phyloP scores from a whole-genome alignment of 2,329 filamentous ascomycete species.

The Penicillium sp. region DNA sequence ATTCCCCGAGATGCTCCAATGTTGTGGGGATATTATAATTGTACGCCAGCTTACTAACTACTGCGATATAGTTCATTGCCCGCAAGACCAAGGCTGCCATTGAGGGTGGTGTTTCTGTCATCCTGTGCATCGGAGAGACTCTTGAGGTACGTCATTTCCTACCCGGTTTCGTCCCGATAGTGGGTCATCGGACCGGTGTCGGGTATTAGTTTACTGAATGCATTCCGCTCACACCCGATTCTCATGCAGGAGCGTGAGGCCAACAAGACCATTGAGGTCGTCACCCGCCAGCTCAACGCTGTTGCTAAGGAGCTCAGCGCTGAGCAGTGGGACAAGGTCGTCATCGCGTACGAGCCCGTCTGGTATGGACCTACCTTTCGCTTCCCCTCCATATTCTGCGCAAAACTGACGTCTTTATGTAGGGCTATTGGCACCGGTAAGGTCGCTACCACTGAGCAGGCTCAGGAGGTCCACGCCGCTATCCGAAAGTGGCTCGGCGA shows the following conservation, averaged over 20 bases:
- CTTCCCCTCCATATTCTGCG: constrained; percentile 3
- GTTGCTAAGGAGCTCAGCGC: constrained; percentile 63
- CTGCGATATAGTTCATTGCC: constrained; percentile 60
- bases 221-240: constrained; percentile 27
- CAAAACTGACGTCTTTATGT: constrained; percentile 1
- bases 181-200: constrained; percentile 18
- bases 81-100: constrained; percentile 92
- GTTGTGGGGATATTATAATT: background rate
- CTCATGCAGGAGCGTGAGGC: constrained; percentile 67
- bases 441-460: constrained; percentile 82
- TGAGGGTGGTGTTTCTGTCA: constrained; percentile 81
- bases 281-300: constrained; percentile 75
- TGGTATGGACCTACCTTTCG: constrained; percentile 60
- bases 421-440: constrained; percentile 83
- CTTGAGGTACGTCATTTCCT: constrained; percentile 57
- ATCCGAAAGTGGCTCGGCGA: constrained; percentile 82
- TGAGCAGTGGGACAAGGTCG: constrained; percentile 87
- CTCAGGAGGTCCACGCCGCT: constrained; percentile 87
- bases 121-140: constrained; percentile 96
- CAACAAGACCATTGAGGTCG: constrained; percentile 70
- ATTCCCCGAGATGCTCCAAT: background rate
- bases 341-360: constrained; percentile 98
- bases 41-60: background rate
- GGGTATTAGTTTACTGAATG: constrained; percentile 11
- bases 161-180: constrained; percentile 20